Evolutionary conservation across 805 yeast species (phyloP).

Genomic region (Candida silvatica): DNA sequence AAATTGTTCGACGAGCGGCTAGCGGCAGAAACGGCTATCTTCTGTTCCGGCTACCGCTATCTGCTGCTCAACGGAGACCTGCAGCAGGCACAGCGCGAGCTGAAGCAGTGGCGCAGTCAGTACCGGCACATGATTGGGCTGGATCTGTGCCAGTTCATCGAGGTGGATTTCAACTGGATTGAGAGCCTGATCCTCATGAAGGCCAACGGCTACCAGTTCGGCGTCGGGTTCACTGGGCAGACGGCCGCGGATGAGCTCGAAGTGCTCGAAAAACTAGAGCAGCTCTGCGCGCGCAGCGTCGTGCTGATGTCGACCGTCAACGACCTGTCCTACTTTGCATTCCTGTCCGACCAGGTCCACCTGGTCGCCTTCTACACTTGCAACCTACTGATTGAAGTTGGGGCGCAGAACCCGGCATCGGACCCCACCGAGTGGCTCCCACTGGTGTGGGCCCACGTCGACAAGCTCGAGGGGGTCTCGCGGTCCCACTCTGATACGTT

Average conservation of each 20-base stretch:
- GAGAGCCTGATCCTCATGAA: slow-evolving; percentile 35
- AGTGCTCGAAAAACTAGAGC: slow-evolving; percentile 23
- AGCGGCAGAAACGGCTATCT: slow-evolving; percentile 65
- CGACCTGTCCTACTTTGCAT: slow-evolving; percentile 52
- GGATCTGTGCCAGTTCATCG: slow-evolving; percentile 68
- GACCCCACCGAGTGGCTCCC: background rate
- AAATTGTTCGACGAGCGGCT: slow-evolving; percentile 79
- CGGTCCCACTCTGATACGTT: slow-evolving; percentile 6
- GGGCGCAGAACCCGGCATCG: background rate
- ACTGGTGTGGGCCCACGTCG: background rate
- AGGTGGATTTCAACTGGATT: slow-evolving; percentile 58
- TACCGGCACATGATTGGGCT: slow-evolving; percentile 66
- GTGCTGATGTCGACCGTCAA: slow-evolving; percentile 27
- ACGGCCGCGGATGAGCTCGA: background rate
- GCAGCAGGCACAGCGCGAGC: slow-evolving; percentile 24
- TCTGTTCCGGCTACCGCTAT: slow-evolving; percentile 49
- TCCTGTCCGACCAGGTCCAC: slow-evolving; percentile 64
- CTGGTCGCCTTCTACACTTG: slow-evolving; percentile 38
- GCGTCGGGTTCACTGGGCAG: background rate
- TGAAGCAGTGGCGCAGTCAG: slow-evolving; percentile 54
- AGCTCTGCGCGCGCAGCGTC: slow-evolving; percentile 33
- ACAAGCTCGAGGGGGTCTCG: slow-evolving; percentile 6
- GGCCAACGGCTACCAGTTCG: slow-evolving; percentile 4
- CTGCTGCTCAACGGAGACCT: slow-evolving; percentile 30
- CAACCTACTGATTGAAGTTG: slow-evolving; percentile 24